Evolutionary conservation across 208 protist genomes (phyloP).

Genomic region (Leishmania braziliensis): DNA sequence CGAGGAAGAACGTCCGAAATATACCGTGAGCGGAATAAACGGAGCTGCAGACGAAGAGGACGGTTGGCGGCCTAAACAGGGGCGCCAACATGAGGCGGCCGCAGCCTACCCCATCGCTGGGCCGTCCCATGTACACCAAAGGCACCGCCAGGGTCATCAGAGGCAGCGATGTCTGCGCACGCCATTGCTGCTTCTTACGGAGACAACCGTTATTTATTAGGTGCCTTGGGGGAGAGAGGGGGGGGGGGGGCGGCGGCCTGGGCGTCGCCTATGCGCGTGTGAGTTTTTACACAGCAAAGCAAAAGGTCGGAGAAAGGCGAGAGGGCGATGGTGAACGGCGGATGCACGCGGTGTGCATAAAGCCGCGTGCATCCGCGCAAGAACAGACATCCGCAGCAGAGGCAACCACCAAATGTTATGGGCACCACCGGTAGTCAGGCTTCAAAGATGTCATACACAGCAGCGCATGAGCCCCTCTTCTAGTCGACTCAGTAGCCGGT

Average conservation of each 20-base stretch:
- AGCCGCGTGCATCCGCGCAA: background rate
- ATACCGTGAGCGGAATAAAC: background rate
- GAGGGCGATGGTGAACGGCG: background rate
- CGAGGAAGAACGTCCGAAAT: background rate
- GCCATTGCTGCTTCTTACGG: background rate
- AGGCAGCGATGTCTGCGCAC: background rate
- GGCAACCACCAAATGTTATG: background rate
- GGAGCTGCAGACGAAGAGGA: background rate
- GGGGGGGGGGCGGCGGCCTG: background rate
- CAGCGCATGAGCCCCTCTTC: background rate
- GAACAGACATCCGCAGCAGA: background rate
- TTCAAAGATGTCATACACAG: background rate
- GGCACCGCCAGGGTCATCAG: background rate
- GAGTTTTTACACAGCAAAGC: background rate
- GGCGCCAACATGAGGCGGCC: background rate
- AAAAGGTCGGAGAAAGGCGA: background rate
- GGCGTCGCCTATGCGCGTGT: background rate
- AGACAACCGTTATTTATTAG: background rate
- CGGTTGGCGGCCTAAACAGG: background rate
- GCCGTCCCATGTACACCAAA: background rate
- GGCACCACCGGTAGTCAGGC: background rate
- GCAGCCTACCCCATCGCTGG: background rate
- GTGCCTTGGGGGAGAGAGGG: too few relatives aligned
- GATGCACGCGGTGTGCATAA: background rate
- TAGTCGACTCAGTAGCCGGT: slow-evolving; percentile 64